These are phyloP conservation scores for Arabidopsis lyrata DNA, from an alignment of 441 rosid species.

Conservation along the genomic window DNA sequence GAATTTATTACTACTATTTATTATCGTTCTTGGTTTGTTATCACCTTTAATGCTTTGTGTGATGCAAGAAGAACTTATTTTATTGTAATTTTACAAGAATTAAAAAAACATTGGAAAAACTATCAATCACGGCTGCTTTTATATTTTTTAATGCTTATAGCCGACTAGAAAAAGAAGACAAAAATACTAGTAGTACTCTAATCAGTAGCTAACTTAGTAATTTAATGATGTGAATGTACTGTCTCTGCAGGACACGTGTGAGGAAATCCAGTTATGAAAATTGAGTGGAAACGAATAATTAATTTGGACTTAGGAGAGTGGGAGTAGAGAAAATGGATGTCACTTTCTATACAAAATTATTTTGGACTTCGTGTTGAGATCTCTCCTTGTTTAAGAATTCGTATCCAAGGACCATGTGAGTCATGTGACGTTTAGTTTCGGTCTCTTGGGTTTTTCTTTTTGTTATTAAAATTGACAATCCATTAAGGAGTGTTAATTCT, in stretches of 20 bases:
- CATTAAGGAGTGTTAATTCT: too few species aligned
- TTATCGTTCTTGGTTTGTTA: neutral
- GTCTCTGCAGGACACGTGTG: constrained; percentile 19
- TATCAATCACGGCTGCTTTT: neutral
- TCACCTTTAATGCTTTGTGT: neutral
- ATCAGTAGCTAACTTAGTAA: neutral
- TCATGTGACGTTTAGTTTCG: constrained; percentile 26
- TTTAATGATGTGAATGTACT: neutral
- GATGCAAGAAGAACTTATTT: neutral
- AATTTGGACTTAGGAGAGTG: constrained; percentile 5
- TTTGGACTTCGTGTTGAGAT: constrained; percentile 4
- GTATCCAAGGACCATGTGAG: constrained; percentile 2
- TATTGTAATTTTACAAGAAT: neutral
- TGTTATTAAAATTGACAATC: neutral
- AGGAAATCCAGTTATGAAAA: constrained; percentile 1
- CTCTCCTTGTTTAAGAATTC: neutral
- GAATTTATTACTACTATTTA: neutral
- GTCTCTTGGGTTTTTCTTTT: neutral
- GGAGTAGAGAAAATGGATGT: constrained; percentile 33
- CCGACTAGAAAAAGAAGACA: neutral
- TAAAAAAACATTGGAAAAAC: too few species aligned
- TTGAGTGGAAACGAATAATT: constrained; percentile 4
- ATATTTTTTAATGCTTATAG: neutral
- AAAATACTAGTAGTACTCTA: neutral
- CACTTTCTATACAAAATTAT: constrained; percentile 3